Conservation (phyloP, 2,329 filamentous ascomycete genomes). For the Cytospora mali region DNA sequence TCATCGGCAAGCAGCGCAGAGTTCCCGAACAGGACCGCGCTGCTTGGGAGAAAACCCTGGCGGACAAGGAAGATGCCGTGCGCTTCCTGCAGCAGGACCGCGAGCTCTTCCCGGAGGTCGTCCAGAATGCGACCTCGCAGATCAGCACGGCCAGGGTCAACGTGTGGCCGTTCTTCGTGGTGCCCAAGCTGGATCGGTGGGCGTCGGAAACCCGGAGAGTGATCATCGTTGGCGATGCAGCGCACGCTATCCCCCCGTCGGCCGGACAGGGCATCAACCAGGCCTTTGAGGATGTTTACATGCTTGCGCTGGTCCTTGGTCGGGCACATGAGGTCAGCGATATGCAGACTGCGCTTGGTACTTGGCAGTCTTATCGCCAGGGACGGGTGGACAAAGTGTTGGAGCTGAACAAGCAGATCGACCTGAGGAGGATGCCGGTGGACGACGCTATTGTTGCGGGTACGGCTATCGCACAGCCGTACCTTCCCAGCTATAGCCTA, state of each 20-base stretch:
- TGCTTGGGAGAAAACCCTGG: slow-evolving; percentile 45
- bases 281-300: slow-evolving; percentile 51
- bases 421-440: no score
- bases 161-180: slow-evolving; percentile 53
- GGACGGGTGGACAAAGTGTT: slow-evolving; percentile 50
- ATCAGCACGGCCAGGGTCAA: slow-evolving; percentile 42
- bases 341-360: slow-evolving; percentile 9
- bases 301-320: slow-evolving; percentile 43
- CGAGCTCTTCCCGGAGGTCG: slow-evolving; percentile 41
- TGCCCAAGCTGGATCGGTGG: slow-evolving; percentile 52
- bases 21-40: slow-evolving; percentile 42
- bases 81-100: slow-evolving; percentile 40
- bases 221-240: slow-evolving; percentile 51
- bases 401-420: slow-evolving; percentile 51
- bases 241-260: slow-evolving; percentile 51
- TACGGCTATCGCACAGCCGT: no score
- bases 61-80: slow-evolving; percentile 43
- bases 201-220: slow-evolving; percentile 41
- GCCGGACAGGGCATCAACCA: slow-evolving; percentile 52
- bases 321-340: slow-evolving; percentile 28
- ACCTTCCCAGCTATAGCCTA: no score
- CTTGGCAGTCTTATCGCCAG: slow-evolving; percentile 54
- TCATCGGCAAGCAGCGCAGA: slow-evolving; percentile 50
- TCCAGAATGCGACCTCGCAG: slow-evolving; percentile 38
- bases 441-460: no score